Percentiles rank a stretch among this genome's conserved stretches.
phyloP scores from a whole-genome alignment of 2,329 filamentous ascomycete genomes.

The Cercospora zeina region DNA sequence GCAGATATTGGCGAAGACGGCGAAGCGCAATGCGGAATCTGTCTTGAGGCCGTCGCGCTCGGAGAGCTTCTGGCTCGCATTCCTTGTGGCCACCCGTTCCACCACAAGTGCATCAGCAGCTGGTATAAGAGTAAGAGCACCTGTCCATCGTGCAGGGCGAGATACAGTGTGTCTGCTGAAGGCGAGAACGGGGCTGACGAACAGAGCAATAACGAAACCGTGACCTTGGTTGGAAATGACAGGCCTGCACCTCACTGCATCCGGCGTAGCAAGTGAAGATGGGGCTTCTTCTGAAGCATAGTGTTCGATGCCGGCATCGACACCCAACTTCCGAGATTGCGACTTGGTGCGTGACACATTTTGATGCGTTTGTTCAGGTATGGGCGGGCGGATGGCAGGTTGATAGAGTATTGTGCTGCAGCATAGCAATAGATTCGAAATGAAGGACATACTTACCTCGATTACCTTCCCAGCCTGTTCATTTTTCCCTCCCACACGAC shows the following conservation, averaged over 20 bases:
- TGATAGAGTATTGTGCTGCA: no score
- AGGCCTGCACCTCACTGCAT: neutral
- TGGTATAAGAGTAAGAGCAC: neutral
- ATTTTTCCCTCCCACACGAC: no score
- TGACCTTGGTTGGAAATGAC: neutral
- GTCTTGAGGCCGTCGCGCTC: neutral
- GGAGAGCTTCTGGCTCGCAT: neutral
- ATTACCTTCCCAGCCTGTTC: no score
- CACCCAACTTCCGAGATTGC: no score
- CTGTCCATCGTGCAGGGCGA: neutral
- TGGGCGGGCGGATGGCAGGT: no score
- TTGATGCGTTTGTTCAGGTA: no score
- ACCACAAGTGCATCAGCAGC: neutral
- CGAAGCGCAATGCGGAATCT: neutral
- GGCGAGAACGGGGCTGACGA: neutral
- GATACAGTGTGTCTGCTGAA: neutral
- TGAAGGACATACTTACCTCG: no score
- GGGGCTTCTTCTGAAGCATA: neutral
- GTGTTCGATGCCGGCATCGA: no score
- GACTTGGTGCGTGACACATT: no score
- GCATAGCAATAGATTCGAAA: no score
- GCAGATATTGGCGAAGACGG: neutral
- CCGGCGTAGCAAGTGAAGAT: neutral
- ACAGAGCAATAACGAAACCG: neutral
- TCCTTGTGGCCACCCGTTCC: neutral